Conservation (phyloP, 129 eudicot species). For the Escallonia rubra region DNA sequence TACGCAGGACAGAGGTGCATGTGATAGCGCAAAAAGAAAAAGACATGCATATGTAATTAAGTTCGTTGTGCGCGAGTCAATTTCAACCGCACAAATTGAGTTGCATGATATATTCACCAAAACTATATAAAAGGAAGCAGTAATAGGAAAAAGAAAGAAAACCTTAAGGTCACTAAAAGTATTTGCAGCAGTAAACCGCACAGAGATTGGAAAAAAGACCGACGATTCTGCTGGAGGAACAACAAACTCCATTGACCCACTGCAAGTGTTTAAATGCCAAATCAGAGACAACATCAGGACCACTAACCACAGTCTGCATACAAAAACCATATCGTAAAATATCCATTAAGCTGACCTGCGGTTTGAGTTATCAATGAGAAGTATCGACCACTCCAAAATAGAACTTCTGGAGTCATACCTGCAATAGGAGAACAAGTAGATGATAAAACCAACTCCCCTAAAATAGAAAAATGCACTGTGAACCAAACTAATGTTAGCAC, state of each 20-base stretch:
- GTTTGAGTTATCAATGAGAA: constrained; percentile 83
- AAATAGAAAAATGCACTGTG: background rate
- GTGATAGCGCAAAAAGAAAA: no score
- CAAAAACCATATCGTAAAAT: background rate
- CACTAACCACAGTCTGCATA: background rate
- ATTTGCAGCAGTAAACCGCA: constrained; percentile 74
- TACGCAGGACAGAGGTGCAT: no score
- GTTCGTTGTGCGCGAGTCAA: no score
- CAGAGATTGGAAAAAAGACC: constrained; percentile 85
- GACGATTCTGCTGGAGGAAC: constrained; percentile 86
- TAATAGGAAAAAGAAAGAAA: background rate
- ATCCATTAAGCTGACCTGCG: constrained; percentile 53
- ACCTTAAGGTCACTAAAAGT: constrained; percentile 90
- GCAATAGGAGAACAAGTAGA: constrained; percentile 17
- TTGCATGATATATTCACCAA: no score
- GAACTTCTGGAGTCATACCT: constrained; percentile 94
- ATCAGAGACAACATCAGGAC: constrained; percentile 7
- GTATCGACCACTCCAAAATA: constrained; percentile 86
- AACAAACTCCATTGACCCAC: constrained; percentile 94
- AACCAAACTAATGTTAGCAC: background rate
- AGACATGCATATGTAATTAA: no score
- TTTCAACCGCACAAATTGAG: no score
- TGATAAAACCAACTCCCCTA: background rate
- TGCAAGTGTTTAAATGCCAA: constrained; percentile 23
- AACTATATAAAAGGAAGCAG: background rate